Percentiles rank a stretch among this genome's conserved stretches.
Conservation (phyloP, 805 yeast genomes). For the Spathaspora passalidarum region DNA sequence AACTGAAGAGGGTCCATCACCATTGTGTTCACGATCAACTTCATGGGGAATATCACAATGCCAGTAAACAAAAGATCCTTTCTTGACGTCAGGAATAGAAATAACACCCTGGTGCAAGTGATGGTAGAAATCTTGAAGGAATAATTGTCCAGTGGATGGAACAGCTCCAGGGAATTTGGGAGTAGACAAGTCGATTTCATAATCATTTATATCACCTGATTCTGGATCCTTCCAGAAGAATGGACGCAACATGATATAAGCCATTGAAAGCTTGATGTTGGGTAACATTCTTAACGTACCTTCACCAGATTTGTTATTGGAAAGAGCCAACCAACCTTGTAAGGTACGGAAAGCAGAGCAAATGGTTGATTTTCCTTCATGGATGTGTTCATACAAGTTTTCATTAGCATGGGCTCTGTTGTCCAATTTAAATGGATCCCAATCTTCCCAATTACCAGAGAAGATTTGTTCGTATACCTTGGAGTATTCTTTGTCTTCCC, state of each 20-base stretch:
- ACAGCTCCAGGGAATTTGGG: slow-evolving; percentile 36
- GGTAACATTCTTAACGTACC: slow-evolving; percentile 42
- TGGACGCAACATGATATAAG: slow-evolving; percentile 39
- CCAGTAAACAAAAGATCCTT: slow-evolving; percentile 45
- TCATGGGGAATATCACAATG: slow-evolving; percentile 41
- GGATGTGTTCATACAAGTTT: slow-evolving; percentile 25
- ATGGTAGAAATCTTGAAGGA: slow-evolving; percentile 25
- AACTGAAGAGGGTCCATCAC: slow-evolving; percentile 36
- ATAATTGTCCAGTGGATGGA: slow-evolving; percentile 36
- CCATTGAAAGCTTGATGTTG: slow-evolving; percentile 27
- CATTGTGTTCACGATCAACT: slow-evolving; percentile 36
- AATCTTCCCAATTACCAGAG: slow-evolving; percentile 41
- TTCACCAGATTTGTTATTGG: slow-evolving; percentile 31
- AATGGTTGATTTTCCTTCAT: slow-evolving; percentile 11
- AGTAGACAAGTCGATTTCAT: slow-evolving; percentile 26
- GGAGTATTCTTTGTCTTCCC: slow-evolving; percentile 43
- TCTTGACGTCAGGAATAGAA: slow-evolving; percentile 34
- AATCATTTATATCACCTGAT: slow-evolving; percentile 18
- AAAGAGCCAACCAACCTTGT: slow-evolving; percentile 45
- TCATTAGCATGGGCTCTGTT: slow-evolving; percentile 30
- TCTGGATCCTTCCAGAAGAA: slow-evolving; percentile 25
- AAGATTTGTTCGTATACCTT: slow-evolving; percentile 33
- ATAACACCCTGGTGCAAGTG: slow-evolving; percentile 31
- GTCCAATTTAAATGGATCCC: slow-evolving; percentile 37
- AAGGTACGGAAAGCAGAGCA: slow-evolving; percentile 39